Conservation (phyloP, 768 basidiomycete species). For the Lactarius akahatsu region DNA sequence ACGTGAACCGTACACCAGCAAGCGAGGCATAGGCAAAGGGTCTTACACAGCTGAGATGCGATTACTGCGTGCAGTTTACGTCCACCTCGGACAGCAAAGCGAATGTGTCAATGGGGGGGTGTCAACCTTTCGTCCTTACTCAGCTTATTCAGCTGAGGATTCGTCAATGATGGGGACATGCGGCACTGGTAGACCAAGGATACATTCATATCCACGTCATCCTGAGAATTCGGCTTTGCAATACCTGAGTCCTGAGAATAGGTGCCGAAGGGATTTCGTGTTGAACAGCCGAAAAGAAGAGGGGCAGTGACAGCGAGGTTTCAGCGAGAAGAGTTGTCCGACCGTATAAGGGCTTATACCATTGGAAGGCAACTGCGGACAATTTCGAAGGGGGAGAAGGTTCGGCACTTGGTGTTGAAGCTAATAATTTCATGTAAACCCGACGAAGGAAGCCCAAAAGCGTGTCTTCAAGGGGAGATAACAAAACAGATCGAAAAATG, state of each 20-base stretch:
- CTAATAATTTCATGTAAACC: background rate
- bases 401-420: background rate
- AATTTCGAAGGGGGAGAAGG: background rate
- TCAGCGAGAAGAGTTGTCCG: background rate
- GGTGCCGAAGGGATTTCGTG: background rate
- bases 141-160: background rate
- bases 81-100: background rate
- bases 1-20: background rate
- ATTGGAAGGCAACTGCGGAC: background rate
- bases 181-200: no score
- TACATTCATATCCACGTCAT: background rate
- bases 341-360: background rate
- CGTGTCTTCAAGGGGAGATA: background rate
- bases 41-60: background rate
- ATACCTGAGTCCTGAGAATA: background rate
- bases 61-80: background rate
- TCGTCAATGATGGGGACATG: background rate
- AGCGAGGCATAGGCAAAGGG: background rate
- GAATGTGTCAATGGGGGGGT: background rate
- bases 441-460: background rate
- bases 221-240: background rate
- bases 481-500: background rate
- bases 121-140: background rate
- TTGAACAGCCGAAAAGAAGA: background rate
- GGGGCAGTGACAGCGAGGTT: background rate